Evolutionary conservation across 257 asterid genomes (phyloP).

Genomic region (Paulownia fortunei): DNA sequence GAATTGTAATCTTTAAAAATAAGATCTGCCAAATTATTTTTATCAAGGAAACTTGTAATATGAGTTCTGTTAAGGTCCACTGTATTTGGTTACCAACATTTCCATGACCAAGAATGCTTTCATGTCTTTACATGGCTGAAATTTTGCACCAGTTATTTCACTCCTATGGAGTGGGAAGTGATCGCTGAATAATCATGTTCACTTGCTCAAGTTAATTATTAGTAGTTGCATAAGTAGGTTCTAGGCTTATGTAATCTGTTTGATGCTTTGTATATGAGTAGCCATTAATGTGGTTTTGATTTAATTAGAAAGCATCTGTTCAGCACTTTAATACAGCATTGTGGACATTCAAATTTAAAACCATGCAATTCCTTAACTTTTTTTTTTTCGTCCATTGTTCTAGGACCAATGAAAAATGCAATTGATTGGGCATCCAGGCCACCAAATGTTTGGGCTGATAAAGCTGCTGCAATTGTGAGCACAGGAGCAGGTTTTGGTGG

Average conservation of each 20-base stretch:
- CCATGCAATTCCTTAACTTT: neutral
- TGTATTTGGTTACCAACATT: neutral
- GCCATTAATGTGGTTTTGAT: neutral
- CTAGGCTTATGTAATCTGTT: neutral
- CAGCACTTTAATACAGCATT: neutral
- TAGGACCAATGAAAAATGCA: slow-evolving; percentile 87
- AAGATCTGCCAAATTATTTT: neutral
- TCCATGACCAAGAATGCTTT: slow-evolving; percentile 7
- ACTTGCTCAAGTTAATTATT: neutral
- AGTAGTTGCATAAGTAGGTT: neutral
- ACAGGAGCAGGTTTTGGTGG: slow-evolving; percentile 84
- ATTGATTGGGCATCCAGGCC: slow-evolving; percentile 94
- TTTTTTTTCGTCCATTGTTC: neutral
- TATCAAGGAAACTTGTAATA: neutral
- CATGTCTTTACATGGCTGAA: neutral
- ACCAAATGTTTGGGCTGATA: slow-evolving; percentile 83
- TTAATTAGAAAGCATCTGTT: neutral
- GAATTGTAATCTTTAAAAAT: neutral
- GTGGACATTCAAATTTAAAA: neutral
- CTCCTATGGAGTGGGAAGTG: neutral
- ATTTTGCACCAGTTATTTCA: neutral
- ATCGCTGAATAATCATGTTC: neutral
- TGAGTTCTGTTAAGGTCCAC: neutral
- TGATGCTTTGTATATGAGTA: neutral
- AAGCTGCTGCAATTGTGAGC: slow-evolving; percentile 85